phyloP scores from a whole-genome alignment of 1,284 basidiomycete genomes.

The Uromyces viciae-fabae region DNA sequence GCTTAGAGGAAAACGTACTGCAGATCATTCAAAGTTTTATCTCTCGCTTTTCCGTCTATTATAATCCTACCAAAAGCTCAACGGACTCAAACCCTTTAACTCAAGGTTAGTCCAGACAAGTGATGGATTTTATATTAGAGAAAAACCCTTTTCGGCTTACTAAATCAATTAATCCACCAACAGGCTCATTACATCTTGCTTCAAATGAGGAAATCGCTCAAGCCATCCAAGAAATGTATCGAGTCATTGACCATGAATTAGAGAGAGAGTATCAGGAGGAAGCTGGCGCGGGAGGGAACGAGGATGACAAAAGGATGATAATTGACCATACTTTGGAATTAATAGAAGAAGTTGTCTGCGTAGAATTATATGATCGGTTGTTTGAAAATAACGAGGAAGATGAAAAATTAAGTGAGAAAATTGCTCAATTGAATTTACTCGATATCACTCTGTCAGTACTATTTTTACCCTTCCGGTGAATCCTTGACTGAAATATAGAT shows the following conservation, averaged over 20 bases:
- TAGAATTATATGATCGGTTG: constrained; percentile 40
- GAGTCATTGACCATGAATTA: constrained; percentile 2
- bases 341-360: constrained; percentile 35
- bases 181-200: constrained; percentile 17
- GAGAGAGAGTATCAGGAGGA: constrained; percentile 16
- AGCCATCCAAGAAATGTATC: constrained; percentile 29
- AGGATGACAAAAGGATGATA: constrained; percentile 16
- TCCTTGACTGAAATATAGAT: neutral
- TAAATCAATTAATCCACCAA: neutral
- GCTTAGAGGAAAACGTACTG: constrained; percentile 29
- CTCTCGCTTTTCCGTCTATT: constrained; percentile 8
- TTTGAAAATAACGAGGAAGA: constrained; percentile 22
- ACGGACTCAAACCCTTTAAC: neutral
- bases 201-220: constrained; percentile 6
- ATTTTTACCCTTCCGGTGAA: neutral
- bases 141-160: neutral
- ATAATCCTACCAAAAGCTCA: neutral
- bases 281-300: neutral
- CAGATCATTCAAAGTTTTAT: constrained; percentile 8
- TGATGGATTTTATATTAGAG: no score
- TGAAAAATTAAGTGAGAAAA: constrained; percentile 29
- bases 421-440: constrained; percentile 25
- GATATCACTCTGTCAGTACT: constrained; percentile 39
- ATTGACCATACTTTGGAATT: constrained; percentile 42
- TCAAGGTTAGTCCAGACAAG: neutral